These are phyloP conservation scores for Oryza glaberrima DNA, from an alignment of 176 grass and related monocot genomes.

Conservation along the genomic window DNA sequence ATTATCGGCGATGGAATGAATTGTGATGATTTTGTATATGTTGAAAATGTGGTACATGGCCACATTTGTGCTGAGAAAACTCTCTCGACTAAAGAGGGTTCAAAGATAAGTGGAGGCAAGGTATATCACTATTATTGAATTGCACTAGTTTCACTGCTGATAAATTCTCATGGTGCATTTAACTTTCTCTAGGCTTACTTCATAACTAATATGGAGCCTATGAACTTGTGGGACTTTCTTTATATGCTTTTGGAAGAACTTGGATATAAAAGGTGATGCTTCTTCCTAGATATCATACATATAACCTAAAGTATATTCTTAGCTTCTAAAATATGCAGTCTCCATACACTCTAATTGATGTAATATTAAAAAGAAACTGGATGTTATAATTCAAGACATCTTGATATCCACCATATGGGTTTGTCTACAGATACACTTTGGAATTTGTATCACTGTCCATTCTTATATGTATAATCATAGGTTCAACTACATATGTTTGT, in stretches of 20 bases:
- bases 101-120: constrained; percentile 61
- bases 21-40: constrained; percentile 74
- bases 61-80: constrained; percentile 79
- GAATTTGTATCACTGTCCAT: not conserved
- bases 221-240: constrained; percentile 75
- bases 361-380: no score
- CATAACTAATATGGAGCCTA: constrained; percentile 81
- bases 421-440: not conserved
- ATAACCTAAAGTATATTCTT: not conserved
- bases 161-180: not conserved
- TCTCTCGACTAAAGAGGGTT: constrained; percentile 51
- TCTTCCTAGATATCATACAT: not conserved
- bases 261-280: constrained; percentile 62
- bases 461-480: not conserved
- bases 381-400: not conserved
- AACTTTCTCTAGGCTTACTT: constrained; percentile 60
- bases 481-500: not conserved
- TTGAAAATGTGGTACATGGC: constrained; percentile 84
- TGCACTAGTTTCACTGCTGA: not conserved
- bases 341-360: no score
- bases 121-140: constrained; percentile 30
- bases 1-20: constrained; percentile 80
- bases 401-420: not conserved
- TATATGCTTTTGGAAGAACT: constrained; percentile 61
- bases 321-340: not conserved